Evolutionary conservation across 306 rosid species (phyloP).

Genomic region (Gynostemma pentaphyllum): DNA sequence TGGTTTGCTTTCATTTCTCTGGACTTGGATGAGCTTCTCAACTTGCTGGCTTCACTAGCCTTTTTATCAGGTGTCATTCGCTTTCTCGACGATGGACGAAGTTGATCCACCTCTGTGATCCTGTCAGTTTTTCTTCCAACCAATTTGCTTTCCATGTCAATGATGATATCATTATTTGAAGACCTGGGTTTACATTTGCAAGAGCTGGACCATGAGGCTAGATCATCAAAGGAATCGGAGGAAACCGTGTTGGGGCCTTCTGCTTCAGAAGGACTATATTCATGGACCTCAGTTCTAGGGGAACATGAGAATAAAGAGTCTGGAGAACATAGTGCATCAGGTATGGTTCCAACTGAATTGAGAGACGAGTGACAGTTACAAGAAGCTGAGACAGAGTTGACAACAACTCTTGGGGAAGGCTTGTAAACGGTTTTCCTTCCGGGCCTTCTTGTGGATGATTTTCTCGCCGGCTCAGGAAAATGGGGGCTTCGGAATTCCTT

Average conservation of each 20-base stretch:
- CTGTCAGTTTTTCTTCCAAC: constrained; percentile 29
- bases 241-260: constrained; percentile 27
- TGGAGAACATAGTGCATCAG: constrained; percentile 31
- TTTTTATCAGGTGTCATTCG: constrained; percentile 34
- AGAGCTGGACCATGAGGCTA: constrained; percentile 20
- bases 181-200: constrained; percentile 57
- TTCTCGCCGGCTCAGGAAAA: constrained; percentile 56
- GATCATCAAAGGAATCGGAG: constrained; percentile 27
- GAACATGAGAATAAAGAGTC: constrained; percentile 40
- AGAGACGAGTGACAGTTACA: neutral
- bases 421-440: constrained; percentile 60
- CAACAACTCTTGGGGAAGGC: constrained; percentile 42
- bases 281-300: constrained; percentile 29
- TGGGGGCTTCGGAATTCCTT: constrained; percentile 30
- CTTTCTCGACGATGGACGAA: constrained; percentile 50
- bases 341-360: constrained; percentile 15
- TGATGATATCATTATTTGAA: constrained; percentile 54
- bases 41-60: constrained; percentile 19
- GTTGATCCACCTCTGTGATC: constrained; percentile 34
- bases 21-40: constrained; percentile 29
- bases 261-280: constrained; percentile 39
- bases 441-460: constrained; percentile 45
- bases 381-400: constrained; percentile 25
- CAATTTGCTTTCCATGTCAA: constrained; percentile 44
- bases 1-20: constrained; percentile 18